phyloP scores from a whole-genome alignment of 495 filamentous ascomycete genomes.

The Aspergillus saccharolyticus region DNA sequence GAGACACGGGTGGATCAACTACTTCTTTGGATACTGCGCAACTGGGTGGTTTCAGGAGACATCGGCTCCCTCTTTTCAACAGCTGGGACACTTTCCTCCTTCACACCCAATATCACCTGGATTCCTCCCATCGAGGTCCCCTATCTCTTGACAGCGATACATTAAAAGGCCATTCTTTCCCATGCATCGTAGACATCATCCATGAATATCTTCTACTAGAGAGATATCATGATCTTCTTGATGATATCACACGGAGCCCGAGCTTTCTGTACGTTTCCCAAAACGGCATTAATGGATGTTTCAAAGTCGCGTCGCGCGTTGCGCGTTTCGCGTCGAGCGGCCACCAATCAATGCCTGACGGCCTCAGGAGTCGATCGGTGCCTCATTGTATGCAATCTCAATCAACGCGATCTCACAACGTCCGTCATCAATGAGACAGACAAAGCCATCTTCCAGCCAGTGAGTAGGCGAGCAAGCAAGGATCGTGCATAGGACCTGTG shows the following conservation, averaged over 20 bases:
- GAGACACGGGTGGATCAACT: background rate
- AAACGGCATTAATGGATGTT: conserved; percentile 12
- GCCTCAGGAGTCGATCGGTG: background rate
- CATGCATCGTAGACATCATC: background rate
- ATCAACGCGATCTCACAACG: background rate
- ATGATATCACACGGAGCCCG: background rate
- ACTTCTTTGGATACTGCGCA: background rate
- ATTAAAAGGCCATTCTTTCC: background rate
- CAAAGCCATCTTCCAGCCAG: too few relatives aligned
- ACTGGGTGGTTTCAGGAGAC: background rate
- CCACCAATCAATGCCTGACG: conserved; percentile 18
- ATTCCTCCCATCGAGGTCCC: conserved; percentile 11
- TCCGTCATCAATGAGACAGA: background rate
- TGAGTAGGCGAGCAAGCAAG: background rate
- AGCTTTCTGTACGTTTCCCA: background rate
- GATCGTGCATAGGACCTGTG: background rate
- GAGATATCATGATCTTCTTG: background rate
- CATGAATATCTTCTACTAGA: background rate
- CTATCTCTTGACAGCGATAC: background rate
- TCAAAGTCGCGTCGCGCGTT: conserved; percentile 11
- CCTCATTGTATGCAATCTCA: background rate
- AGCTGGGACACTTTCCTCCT: conserved; percentile 6
- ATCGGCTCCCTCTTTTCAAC: conserved; percentile 1
- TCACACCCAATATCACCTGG: conserved; percentile 3
- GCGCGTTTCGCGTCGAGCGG: conserved; percentile 14